Evolutionary conservation across 169 alveolate species (phyloP).

Genomic region (Plasmodium ovale): DNA sequence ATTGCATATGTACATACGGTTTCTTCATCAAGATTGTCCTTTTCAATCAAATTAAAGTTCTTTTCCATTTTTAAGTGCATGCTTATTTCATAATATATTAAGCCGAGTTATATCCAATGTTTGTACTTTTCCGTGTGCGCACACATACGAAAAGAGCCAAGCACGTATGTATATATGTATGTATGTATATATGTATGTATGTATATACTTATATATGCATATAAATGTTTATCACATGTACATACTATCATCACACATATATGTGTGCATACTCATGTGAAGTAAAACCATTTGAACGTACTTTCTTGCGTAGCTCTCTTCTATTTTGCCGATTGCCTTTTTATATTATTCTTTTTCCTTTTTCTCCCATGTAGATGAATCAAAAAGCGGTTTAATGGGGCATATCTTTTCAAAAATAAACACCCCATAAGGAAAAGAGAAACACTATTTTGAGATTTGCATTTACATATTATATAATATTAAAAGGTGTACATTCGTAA

Average conservation of each 20-base stretch:
- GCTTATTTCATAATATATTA: background rate
- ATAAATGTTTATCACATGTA: no score
- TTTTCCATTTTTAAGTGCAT: conserved; percentile 59
- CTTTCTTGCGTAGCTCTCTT: no score
- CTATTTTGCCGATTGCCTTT: no score
- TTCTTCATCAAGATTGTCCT: conserved; percentile 54
- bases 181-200: background rate
- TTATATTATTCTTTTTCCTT: no score
- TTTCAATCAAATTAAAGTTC: conserved; percentile 58
- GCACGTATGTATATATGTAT: background rate
- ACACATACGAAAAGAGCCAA: background rate
- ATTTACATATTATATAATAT: no score
- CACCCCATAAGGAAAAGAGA: no score
- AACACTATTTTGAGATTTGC: no score
- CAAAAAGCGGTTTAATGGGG: no score
- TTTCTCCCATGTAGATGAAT: no score
- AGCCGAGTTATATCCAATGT: background rate
- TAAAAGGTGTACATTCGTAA: no score
- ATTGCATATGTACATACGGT: conserved; percentile 39
- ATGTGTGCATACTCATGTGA: background rate
- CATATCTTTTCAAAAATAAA: no score
- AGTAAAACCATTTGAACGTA: background rate
- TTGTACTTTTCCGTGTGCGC: background rate
- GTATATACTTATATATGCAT: background rate
- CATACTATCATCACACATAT: no score